phyloP scores from a whole-genome alignment of 345 rosid genomes.

The Arabis hirsuta region DNA sequence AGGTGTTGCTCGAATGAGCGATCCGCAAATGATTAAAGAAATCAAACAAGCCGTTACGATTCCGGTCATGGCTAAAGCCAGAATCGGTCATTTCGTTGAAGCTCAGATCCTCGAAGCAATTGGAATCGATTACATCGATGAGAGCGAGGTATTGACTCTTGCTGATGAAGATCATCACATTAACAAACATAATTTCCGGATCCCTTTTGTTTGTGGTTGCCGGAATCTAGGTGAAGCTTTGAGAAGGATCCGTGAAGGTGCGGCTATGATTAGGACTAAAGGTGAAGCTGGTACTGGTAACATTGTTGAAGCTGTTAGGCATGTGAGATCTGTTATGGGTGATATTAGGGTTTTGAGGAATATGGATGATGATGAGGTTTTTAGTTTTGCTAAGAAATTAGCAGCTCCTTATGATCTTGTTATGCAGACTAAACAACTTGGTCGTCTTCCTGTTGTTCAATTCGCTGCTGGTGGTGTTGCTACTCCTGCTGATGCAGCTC shows the following conservation, averaged over 20 bases:
- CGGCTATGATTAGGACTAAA: constrained; percentile 92
- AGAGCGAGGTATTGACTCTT: constrained; percentile 79
- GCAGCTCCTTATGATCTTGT: constrained; percentile 74
- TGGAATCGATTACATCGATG: constrained; percentile 85
- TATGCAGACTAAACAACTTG: constrained; percentile 82
- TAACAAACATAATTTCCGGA: constrained; percentile 84
- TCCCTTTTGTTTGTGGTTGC: constrained; percentile 92
- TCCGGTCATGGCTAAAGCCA: constrained; percentile 86
- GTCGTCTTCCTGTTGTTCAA: constrained; percentile 74
- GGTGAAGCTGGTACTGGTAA: constrained; percentile 95
- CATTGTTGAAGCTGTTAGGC: constrained; percentile 81
- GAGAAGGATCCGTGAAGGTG: constrained; percentile 83
- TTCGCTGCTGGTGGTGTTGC: constrained; percentile 86
- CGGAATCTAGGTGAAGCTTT: constrained; percentile 83
- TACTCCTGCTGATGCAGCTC: constrained; percentile 78
- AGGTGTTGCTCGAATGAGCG: constrained; percentile 80
- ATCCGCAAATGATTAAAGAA: constrained; percentile 74
- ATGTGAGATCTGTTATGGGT: constrained; percentile 86
- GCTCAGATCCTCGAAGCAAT: constrained; percentile 79
- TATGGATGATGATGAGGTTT: constrained; percentile 94
- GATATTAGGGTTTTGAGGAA: constrained; percentile 75
- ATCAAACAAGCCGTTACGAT: constrained; percentile 76
- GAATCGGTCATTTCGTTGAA: constrained; percentile 81
- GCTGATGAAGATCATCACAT: constrained; percentile 92
- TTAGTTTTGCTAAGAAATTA: constrained; percentile 73